Percentiles rank a stretch among this genome's conserved stretches.
Conservation (phyloP, 108 stramenopile genomes). For the Cyclotella atomus region DNA sequence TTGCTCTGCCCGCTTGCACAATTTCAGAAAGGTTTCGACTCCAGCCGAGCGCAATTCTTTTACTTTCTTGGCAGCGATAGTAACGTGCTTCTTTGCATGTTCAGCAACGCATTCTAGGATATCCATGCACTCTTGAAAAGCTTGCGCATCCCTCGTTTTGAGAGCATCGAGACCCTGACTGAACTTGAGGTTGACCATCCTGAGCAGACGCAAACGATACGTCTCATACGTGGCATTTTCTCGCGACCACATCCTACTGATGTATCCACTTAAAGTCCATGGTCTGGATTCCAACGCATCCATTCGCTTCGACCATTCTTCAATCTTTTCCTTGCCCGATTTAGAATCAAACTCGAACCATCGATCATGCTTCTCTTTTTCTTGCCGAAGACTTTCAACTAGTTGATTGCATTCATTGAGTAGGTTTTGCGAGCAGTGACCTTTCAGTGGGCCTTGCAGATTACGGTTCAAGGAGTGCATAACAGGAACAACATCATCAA, state of each 20-base stretch:
- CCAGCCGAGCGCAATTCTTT: conserved; percentile 23
- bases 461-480: conserved; percentile 24
- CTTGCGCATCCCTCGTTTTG: conserved; percentile 28
- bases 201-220: neutral
- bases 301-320: conserved; percentile 22
- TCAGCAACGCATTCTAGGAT: conserved; percentile 37
- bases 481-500: conserved; percentile 45
- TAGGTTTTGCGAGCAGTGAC: conserved; percentile 24
- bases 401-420: conserved; percentile 21
- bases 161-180: conserved; percentile 33
- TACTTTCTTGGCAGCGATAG: conserved; percentile 6
- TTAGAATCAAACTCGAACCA: conserved; percentile 30
- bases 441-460: conserved; percentile 22
- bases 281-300: conserved; percentile 17
- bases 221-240: conserved; percentile 36
- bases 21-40: conserved; percentile 17
- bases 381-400: conserved; percentile 14
- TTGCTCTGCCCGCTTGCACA: conserved; percentile 43
- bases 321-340: conserved; percentile 24
- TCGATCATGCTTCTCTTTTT: conserved; percentile 30
- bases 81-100: conserved; percentile 38
- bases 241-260: neutral
- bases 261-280: neutral
- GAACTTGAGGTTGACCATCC: conserved; percentile 17
- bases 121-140: conserved; percentile 42